Conservation (phyloP, 140 eudicot genomes). For the Bidens hawaiensis region DNA sequence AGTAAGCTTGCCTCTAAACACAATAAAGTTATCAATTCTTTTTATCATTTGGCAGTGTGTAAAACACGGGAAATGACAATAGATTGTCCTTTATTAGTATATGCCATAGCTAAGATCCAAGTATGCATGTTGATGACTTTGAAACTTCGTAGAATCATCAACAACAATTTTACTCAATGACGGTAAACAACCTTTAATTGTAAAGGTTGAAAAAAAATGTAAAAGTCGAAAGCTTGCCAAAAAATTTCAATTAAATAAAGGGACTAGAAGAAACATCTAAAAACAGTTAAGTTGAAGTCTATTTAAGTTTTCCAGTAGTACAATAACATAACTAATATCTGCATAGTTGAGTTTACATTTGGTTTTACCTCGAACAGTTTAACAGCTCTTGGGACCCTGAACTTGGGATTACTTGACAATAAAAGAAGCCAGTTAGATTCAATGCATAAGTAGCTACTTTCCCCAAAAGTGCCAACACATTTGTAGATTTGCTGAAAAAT, state of each 20-base stretch:
- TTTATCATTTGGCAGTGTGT: slow-evolving; percentile 2
- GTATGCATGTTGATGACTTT: not conserved
- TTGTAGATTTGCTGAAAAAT: slow-evolving; percentile 62
- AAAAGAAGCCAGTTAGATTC: slow-evolving; percentile 67
- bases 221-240: not conserved
- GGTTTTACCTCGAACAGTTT: slow-evolving; percentile 31
- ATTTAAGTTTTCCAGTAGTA: not conserved
- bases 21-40: not conserved
- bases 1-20: not conserved
- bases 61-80: not conserved
- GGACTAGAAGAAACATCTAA: not conserved
- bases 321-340: not conserved
- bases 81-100: not conserved
- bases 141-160: not conserved
- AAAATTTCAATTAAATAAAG: not conserved
- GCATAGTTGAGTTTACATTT: not conserved
- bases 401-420: slow-evolving; percentile 55
- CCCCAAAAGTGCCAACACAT: slow-evolving; percentile 59
- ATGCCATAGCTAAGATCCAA: not conserved
- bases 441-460: slow-evolving; percentile 81
- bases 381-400: slow-evolving; percentile 32
- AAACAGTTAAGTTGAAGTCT: not conserved
- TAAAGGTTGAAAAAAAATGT: not conserved
- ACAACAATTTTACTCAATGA: not conserved
- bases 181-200: not conserved